Evolutionary conservation across 371 early-diverging fungal species (phyloP), one percentile per base, ranked within the genome.

Genomic region (Rhizopus microsporus): DNA sequence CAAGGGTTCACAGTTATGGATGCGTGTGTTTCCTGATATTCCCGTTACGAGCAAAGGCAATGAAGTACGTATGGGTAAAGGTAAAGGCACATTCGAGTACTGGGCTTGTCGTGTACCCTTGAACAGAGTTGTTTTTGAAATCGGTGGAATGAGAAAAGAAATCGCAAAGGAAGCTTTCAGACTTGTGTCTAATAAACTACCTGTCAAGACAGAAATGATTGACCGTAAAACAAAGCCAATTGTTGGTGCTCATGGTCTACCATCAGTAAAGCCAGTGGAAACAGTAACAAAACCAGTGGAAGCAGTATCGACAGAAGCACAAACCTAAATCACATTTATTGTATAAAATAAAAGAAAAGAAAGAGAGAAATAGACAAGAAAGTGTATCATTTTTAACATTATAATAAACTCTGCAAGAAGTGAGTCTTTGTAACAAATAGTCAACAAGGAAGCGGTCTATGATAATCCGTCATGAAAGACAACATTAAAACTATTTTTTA

Each of bases 51-150:
- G 86, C 56, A 96, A 96, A 67, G 93, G 94, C 30, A 89, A 89
- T 35, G 97, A 94, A 78, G 85, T 88, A 34, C 87, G 97, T 78
- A 97, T 97, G 97, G 97, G 97, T 65, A 95, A 95, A 75, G 97
- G 97, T 62, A 97, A 97, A 72, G 97, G 96, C 57, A 83, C 89
- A 35, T 92, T 96, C 55, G 96, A 96, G 52, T 93, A 89, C 75
- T 96, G 87, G 88, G 95, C 92, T 0, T 89, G 90, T 59, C 89
- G 95, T 62, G 96, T 96, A 3, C 89, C 93, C 32, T 79, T 87
- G 69, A 93, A 92, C 59, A 83, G 90, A 49, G 87, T 97, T 59
- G 70, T 97, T 38, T 89, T 97, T 65, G 97, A 97, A 73, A 82
- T 97, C 45, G 82, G 78, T 54, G 89, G 85, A 9, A 74, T 92